These are phyloP conservation scores for Petunia axillaris DNA, from an alignment of 257 asterid genomes.

Conservation along the genomic window DNA sequence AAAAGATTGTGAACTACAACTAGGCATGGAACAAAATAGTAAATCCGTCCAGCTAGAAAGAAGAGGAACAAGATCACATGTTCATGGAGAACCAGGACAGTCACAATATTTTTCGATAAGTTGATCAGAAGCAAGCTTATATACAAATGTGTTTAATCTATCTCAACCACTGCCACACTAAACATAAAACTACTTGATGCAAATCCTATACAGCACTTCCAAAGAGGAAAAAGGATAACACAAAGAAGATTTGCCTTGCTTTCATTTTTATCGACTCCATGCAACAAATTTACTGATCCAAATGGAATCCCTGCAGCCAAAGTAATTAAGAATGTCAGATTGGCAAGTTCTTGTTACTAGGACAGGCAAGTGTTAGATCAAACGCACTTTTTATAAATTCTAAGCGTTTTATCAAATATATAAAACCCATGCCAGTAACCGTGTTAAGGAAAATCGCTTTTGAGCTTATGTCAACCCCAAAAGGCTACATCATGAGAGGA, in stretches of 20 bases:
- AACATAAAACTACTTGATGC: not conserved
- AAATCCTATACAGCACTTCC: not conserved
- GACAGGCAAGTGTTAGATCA: not conserved
- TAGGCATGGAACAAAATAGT: not conserved
- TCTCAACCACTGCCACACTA: not conserved
- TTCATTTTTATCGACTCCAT: slow-evolving; percentile 96
- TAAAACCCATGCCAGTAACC: too few relatives aligned
- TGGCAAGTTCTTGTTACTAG: not conserved
- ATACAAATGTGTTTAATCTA: not conserved
- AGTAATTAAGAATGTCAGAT: not conserved
- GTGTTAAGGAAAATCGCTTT: too few relatives aligned
- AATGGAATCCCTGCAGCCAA: slow-evolving; percentile 90
- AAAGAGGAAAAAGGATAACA: slow-evolving; percentile 49
- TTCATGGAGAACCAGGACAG: slow-evolving; percentile 17
- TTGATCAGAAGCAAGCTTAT: slow-evolving; percentile 2
- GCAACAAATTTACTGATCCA: slow-evolving; percentile 93
- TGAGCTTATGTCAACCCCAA: too few relatives aligned
- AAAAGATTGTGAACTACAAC: not conserved
- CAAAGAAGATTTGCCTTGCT: slow-evolving; percentile 93
- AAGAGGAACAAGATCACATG: slow-evolving; percentile 4
- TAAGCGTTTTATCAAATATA: slow-evolving; percentile 3
- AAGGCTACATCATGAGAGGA: too few relatives aligned
- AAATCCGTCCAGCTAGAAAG: not conserved
- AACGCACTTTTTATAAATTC: slow-evolving; percentile 6
- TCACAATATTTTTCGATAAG: not conserved